Evolutionary conservation across 768 basidiomycete species (phyloP), one percentile per base, ranked within the genome.

Genomic region (Trametes cingulata): DNA sequence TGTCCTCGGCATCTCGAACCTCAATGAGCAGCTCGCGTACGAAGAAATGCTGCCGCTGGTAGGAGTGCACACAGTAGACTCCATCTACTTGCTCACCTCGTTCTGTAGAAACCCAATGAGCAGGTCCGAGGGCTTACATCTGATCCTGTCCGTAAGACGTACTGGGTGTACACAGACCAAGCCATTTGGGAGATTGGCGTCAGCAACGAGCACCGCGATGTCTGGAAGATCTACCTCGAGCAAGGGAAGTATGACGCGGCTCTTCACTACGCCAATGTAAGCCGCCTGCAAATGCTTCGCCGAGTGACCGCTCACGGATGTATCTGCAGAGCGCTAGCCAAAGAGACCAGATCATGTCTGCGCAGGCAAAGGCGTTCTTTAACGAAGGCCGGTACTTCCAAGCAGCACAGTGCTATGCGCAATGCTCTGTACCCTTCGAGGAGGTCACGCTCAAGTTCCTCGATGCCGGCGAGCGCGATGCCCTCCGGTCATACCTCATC

Each of bases 101-200:
- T 46, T 19, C 10, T 43, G 37, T 14, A 97, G 95, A 88, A 86
- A 82, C 78, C 85, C 6, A 84, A 82, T 25, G 93, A 96, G 68
- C 76, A 74, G 36, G 85, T 93, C 17, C 78, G 84, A 27, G 92
- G 89, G 0, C 75, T 98, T 33, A 84, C 88, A 6, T 82, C 90
- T 9, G 97, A 99, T 73, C 90, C 90, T 17, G 86, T 92, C 3
- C 85, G 90, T 9, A 87, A 85, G 73, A 98, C 96, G 14, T 95
- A 89, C 67, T 99, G 97, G 97, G 83, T 95, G 1, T 95, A 88
- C 70, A 95, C 95, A 0, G 87, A 92, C 64, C 85, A 87, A 61
- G 90, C 92, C 0, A 80, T 99, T 19, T 95, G 91, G 67, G 97
- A 99, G 68, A 75, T 99, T 24, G 84, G 88, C 6, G 81, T 92